Evolutionary conservation across 768 basidiomycete species (phyloP), one percentile per base, ranked within the genome.

Genomic region (Rhizopogon sp.): DNA sequence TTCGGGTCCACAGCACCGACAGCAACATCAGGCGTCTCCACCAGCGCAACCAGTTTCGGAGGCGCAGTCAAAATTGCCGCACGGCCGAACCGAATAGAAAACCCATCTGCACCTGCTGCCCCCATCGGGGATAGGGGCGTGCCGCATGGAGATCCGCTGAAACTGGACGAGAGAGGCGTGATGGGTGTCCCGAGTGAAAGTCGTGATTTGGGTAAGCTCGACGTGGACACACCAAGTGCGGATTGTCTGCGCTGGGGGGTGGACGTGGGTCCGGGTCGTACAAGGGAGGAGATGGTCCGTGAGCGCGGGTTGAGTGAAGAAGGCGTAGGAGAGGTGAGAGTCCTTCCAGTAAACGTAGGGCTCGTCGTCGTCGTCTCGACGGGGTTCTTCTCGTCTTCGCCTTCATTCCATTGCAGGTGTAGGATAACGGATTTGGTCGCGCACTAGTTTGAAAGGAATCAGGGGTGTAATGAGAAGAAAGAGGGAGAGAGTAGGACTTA

Each of bases 21-120:
- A n/a, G 85, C 91, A 8, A 93, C 85, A 65, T 93, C 93, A 0
- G 91, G 90, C 9, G 90, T 93, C 68, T 89, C 89, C 16, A 94
- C 86, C 31, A 93, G 73, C 4, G 87, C 90, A 16, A 94, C 80
- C 29, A 94, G 72, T 64, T 85, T 85, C 14, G 93, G 92, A n/a
- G 90, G 88, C 14, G 87, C 87, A 10, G 87, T 90, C 70, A 93
- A 70, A 43, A 88, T 84, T 13, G 88, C 83, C 0, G 89, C 87
- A 13, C 87, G 76, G 0, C 88, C 88, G 58, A 78, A 87, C 29
- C 80, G 70, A 16, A 82, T 66, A 0, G 78, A 61, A 59, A 81
- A 81, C 44, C 71, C 59, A 44, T 64, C 62, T 10, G 63, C 61
- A 35, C 64, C 60, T 3, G 67, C 40, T 33, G 67, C 64, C 4